A percentile compares a stretch with the other conserved stretches of the same genome.
phyloP scores from a whole-genome alignment of 495 filamentous ascomycete species.

The Aspergillus sclerotioniger region DNA sequence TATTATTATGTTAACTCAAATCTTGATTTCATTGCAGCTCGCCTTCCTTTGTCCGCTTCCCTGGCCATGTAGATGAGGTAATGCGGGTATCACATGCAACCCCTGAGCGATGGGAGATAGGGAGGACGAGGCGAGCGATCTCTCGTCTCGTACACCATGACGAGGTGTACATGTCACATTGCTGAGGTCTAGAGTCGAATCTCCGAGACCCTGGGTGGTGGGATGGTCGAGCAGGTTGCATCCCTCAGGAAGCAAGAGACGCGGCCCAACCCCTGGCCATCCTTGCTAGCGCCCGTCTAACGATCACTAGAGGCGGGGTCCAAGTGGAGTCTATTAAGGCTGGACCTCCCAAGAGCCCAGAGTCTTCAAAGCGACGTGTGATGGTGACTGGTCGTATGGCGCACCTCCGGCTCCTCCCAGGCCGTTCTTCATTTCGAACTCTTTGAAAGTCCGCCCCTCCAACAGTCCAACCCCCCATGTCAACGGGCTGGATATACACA shows the following conservation, averaged over 20 bases:
- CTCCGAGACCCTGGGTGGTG: conserved; percentile 11
- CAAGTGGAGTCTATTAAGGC: conserved; percentile 25
- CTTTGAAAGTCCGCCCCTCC: conserved; percentile 5
- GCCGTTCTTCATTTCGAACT: conserved; percentile 1
- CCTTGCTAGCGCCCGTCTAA: conserved; percentile 20
- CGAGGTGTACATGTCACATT: conserved; percentile 11
- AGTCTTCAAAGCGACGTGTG: conserved; percentile 15
- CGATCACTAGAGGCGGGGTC: conserved; percentile 23
- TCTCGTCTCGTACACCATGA: background rate
- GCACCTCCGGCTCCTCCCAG: background rate
- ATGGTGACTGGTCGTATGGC: conserved; percentile 4
- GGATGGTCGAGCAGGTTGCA: conserved; percentile 1
- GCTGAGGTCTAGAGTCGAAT: conserved; percentile 1
- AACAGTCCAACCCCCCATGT: conserved; percentile 8
- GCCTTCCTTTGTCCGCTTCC: background rate
- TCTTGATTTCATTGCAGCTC: background rate
- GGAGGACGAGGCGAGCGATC: background rate
- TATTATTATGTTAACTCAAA: background rate
- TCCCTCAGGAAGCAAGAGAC: conserved; percentile 10
- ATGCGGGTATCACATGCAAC: background rate
- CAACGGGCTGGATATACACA: background rate
- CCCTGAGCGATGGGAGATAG: background rate
- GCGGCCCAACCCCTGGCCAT: conserved; percentile 24
- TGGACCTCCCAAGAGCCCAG: conserved; percentile 12
- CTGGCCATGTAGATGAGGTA: background rate